Evolutionary conservation across 768 basidiomycete genomes (phyloP).

Genomic region (Lentinula detonsa): DNA sequence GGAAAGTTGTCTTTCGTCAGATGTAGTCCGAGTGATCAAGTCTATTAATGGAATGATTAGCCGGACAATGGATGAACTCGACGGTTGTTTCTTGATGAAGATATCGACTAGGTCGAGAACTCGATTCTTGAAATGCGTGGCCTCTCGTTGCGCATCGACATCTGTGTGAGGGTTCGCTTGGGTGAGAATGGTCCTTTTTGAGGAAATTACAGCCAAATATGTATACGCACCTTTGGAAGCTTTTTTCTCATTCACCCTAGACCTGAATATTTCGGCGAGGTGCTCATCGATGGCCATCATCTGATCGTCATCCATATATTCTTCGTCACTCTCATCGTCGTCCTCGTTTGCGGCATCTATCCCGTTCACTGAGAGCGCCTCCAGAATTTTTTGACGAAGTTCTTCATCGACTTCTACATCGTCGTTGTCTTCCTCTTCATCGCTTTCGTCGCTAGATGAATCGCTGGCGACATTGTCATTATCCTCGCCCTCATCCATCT

Average conservation of each 20-base stretch:
- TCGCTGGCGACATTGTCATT: slow-evolving; percentile 24
- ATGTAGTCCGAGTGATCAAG: slow-evolving; percentile 56
- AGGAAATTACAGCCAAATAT: too few relatives aligned
- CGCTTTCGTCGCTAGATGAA: slow-evolving; percentile 22
- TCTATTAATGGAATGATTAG: slow-evolving; percentile 75
- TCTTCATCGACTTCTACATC: slow-evolving; percentile 52
- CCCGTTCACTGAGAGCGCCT: slow-evolving; percentile 55
- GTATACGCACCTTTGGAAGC: slow-evolving; percentile 51
- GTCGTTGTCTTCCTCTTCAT: slow-evolving; percentile 30
- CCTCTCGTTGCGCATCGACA: slow-evolving; percentile 74
- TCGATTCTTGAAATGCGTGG: slow-evolving; percentile 93
- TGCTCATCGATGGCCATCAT: slow-evolving; percentile 97
- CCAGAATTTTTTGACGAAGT: slow-evolving; percentile 63
- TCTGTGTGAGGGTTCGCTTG: slow-evolving; percentile 25
- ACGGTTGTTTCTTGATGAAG: slow-evolving; percentile 71
- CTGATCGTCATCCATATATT: slow-evolving; percentile 92
- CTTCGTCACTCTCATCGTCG: slow-evolving; percentile 43
- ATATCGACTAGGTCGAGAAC: slow-evolving; percentile 92
- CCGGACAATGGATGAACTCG: slow-evolving; percentile 62
- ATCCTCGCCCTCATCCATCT: slow-evolving; percentile 22
- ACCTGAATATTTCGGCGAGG: slow-evolving; percentile 80
- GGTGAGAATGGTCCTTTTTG: too few relatives aligned
- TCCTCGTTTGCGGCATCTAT: slow-evolving; percentile 51
- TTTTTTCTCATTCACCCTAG: slow-evolving; percentile 55
- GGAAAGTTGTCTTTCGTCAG: slow-evolving; percentile 83